These are phyloP conservation scores for Discostella stelligera DNA, from an alignment of 352 stramenopile genomes.

Conservation along the genomic window DNA sequence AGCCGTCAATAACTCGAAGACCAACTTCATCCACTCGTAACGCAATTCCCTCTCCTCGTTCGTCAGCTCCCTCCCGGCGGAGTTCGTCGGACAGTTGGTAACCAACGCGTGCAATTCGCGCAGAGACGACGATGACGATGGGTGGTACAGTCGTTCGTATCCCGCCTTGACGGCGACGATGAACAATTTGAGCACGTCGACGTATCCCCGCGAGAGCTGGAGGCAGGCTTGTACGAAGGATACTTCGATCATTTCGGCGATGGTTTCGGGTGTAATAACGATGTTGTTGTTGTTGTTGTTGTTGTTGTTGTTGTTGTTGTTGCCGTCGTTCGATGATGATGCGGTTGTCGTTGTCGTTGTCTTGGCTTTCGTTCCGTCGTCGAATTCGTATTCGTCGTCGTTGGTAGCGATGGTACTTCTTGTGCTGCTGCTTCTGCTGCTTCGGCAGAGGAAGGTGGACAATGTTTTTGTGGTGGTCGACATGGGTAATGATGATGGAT, in stretches of 20 bases:
- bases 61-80: constrained; percentile 60
- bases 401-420: too few species aligned
- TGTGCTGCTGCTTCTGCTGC: too few species aligned
- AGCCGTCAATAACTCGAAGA: constrained; percentile 59
- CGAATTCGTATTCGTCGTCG: too few species aligned
- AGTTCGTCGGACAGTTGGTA: constrained; percentile 43
- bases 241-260: constrained; percentile 72
- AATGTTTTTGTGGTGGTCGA: too few species aligned
- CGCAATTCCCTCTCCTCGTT: constrained; percentile 67
- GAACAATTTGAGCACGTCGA: constrained; percentile 80
- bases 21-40: constrained; percentile 57
- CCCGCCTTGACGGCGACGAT: constrained; percentile 63
- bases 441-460: too few species aligned
- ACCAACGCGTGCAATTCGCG: constrained; percentile 45
- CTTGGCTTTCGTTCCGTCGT: too few species aligned
- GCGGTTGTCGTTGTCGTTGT: too few species aligned
- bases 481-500: too few species aligned
- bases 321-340: neutral
- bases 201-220: constrained; percentile 67
- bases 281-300: neutral
- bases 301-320: neutral
- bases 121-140: constrained; percentile 47
- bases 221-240: constrained; percentile 75
- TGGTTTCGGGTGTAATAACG: constrained; percentile 40
- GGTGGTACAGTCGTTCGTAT: constrained; percentile 45